Evolutionary conservation across 768 basidiomycete genomes (phyloP).

Genomic region (Psilocybe cubensis): DNA sequence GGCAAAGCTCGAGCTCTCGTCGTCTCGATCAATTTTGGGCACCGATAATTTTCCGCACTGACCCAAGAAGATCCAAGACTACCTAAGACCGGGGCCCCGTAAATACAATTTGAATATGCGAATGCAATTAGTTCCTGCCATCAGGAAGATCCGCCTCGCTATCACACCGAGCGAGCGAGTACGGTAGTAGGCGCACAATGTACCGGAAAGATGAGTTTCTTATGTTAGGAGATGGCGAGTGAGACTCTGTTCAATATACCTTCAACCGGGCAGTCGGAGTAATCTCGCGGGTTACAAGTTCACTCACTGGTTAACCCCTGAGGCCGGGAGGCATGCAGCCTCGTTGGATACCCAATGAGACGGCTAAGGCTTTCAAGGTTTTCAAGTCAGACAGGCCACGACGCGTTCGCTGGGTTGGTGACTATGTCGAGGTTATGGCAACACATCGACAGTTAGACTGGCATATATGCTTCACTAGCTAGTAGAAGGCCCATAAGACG

Average conservation of each 20-base stretch:
- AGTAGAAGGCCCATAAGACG: not conserved
- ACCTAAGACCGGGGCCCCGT: not conserved
- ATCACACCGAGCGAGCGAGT: not conserved
- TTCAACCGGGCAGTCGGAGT: not conserved
- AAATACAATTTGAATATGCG: not conserved
- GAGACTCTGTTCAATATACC: not conserved
- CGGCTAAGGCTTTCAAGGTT: not conserved
- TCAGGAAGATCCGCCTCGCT: not conserved
- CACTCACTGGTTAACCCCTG: not conserved
- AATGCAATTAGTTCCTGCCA: not conserved
- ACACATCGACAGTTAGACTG: not conserved
- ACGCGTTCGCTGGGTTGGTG: not conserved
- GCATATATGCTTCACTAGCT: not conserved
- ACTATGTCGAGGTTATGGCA: not conserved
- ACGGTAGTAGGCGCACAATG: too few species aligned
- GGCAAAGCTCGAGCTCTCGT: not conserved
- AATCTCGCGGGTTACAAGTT: not conserved
- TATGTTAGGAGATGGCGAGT: too few species aligned
- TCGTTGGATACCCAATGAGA: not conserved
- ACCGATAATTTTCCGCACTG: constrained; percentile 8
- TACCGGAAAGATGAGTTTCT: not conserved
- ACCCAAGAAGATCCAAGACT: too few species aligned
- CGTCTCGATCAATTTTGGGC: not conserved
- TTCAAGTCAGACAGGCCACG: not conserved
- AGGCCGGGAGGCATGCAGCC: not conserved